These are phyloP conservation scores for Colletotrichum ledebouriae DNA, from an alignment of 2,329 filamentous ascomycete species.

Conservation along the genomic window DNA sequence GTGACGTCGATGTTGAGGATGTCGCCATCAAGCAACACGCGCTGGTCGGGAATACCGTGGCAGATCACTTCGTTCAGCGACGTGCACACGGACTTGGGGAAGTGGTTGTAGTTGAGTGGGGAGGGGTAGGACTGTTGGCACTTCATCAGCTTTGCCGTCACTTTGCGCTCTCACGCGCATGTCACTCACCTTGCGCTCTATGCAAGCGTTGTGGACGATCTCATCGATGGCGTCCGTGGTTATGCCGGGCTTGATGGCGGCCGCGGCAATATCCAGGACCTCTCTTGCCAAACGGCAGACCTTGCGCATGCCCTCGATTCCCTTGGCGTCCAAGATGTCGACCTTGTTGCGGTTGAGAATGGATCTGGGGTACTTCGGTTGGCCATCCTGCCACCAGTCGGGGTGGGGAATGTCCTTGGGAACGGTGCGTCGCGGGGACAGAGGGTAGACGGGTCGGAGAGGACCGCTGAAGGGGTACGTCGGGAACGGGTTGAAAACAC, in stretches of 20 bases:
- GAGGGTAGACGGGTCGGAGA: conserved; percentile 87
- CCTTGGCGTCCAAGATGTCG: conserved; percentile 82
- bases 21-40: conserved; percentile 89
- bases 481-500: conserved; percentile 92
- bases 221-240: conserved; percentile 97
- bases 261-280: conserved; percentile 91
- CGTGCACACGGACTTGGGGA: conserved; percentile 98
- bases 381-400: conserved; percentile 89
- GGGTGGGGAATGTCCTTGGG: conserved; percentile 86
- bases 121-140: conserved; percentile 86
- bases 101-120: conserved; percentile 93
- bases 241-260: conserved; percentile 87
- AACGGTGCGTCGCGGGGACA: conserved; percentile 79
- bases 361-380: conserved; percentile 71
- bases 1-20: conserved; percentile 98
- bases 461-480: conserved; percentile 85
- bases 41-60: conserved; percentile 96
- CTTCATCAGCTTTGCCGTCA: not conserved
- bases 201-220: conserved; percentile 92
- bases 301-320: conserved; percentile 91
- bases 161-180: not conserved
- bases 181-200: conserved; percentile 85
- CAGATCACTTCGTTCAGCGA: conserved; percentile 98
- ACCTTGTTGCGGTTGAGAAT: conserved; percentile 83
- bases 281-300: conserved; percentile 90